Evolutionary conservation across 495 filamentous ascomycete genomes (phyloP).

Genomic region (Penicillium paradoxum): DNA sequence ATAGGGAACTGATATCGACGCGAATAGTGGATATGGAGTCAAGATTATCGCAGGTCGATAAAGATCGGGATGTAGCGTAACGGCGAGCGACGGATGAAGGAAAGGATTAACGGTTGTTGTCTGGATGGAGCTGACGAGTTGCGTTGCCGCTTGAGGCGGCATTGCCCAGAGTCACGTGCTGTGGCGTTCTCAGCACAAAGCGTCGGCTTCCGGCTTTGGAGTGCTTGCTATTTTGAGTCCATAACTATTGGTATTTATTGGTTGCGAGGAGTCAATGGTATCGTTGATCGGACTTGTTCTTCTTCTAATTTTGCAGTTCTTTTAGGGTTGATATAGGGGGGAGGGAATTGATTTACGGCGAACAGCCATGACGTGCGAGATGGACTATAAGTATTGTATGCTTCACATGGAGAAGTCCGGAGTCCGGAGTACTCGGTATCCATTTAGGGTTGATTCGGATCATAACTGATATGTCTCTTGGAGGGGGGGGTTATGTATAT

Average conservation of each 20-base stretch:
- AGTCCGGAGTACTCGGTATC: neutral
- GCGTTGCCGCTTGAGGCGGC: slow-evolving; percentile 31
- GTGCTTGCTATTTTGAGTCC: neutral
- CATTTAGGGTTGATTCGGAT: neutral
- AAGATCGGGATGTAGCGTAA: slow-evolving; percentile 6
- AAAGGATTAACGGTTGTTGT: slow-evolving; percentile 17
- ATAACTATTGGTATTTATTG: neutral
- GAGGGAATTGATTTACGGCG: slow-evolving; percentile 10
- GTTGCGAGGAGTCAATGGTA: no score
- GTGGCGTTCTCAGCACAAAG: slow-evolving; percentile 20
- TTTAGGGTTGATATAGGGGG: neutral
- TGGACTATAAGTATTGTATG: neutral
- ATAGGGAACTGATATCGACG: slow-evolving; percentile 1
- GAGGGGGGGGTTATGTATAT: neutral
- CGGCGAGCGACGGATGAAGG: slow-evolving; percentile 10
- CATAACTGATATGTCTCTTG: neutral
- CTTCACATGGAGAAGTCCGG: neutral
- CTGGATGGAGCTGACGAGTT: slow-evolving; percentile 36
- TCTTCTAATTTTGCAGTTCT: neutral
- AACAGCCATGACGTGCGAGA: slow-evolving; percentile 3
- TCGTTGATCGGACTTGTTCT: neutral
- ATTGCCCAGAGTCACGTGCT: slow-evolving; percentile 20
- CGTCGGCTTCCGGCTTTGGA: neutral
- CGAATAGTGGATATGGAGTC: neutral
- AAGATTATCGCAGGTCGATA: slow-evolving; percentile 1